Evolutionary conservation across 2,329 filamentous ascomycete species (phyloP).

Genomic region (Lithohypha guttulata): DNA sequence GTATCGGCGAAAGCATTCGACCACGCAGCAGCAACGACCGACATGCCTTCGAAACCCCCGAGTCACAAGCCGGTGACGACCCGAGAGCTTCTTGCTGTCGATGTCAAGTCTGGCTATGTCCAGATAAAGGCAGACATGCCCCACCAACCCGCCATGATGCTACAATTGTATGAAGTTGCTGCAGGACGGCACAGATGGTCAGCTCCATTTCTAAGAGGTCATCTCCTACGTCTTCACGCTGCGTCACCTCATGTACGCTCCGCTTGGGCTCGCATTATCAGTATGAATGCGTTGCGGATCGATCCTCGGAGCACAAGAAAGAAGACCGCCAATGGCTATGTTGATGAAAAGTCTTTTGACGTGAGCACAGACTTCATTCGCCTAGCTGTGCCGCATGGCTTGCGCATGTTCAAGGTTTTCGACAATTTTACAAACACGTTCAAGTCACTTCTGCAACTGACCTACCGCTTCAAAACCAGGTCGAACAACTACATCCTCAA

Average conservation of each 20-base stretch:
- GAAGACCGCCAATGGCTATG: slow-evolving; percentile 51
- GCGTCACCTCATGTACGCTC: slow-evolving; percentile 71
- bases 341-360: slow-evolving; percentile 74
- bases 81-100: slow-evolving; percentile 64
- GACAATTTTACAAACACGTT: slow-evolving; percentile 83
- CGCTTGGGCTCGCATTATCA: slow-evolving; percentile 79
- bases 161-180: slow-evolving; percentile 76
- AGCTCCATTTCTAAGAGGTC: slow-evolving; percentile 66
- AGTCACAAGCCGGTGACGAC: slow-evolving; percentile 15
- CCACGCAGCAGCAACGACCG: background rate
- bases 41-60: slow-evolving; percentile 21
- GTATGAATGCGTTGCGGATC: slow-evolving; percentile 67
- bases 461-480: slow-evolving; percentile 80
- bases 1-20: slow-evolving; percentile 1
- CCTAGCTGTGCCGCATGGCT: slow-evolving; percentile 78
- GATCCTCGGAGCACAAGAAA: slow-evolving; percentile 69
- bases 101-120: slow-evolving; percentile 69
- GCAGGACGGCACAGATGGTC: slow-evolving; percentile 80
- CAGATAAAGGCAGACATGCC: slow-evolving; percentile 87
- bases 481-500: slow-evolving; percentile 80
- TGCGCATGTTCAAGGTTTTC: slow-evolving; percentile 80
- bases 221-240: slow-evolving; percentile 73
- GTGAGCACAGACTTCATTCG: slow-evolving; percentile 75
- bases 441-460: slow-evolving; percentile 82
- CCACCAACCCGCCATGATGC: slow-evolving; percentile 77